A percentile compares a stretch with the other conserved stretches of the same genome.
Conservation (phyloP, 306 rosid species). For the Ormosia semicastrata region DNA sequence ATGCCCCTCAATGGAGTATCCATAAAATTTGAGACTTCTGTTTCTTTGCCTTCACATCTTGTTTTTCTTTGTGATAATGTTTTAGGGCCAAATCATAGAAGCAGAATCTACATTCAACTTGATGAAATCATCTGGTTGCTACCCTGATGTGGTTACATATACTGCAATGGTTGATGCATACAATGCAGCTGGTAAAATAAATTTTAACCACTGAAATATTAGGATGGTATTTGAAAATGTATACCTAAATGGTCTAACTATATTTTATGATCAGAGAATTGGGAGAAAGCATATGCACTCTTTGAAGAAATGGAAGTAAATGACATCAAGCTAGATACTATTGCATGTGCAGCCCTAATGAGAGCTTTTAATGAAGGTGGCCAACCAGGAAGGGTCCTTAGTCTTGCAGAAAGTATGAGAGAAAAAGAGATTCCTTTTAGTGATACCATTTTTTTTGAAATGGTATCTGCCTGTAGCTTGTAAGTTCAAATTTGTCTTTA, state of each 20-base stretch:
- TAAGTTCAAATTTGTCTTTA: constrained; percentile 39
- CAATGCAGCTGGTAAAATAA: constrained; percentile 59
- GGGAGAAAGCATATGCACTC: constrained; percentile 74
- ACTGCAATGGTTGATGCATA: constrained; percentile 87
- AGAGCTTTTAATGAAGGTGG: constrained; percentile 87
- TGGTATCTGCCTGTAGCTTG: constrained; percentile 94
- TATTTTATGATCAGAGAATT: constrained; percentile 55
- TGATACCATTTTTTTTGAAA: constrained; percentile 78
- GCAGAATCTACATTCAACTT: constrained; percentile 74
- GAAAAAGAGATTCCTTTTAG: constrained; percentile 70
- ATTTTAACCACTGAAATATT: constrained; percentile 16
- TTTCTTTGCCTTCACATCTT: constrained; percentile 4
- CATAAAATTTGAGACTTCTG: constrained; percentile 14
- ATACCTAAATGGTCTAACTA: constrained; percentile 10
- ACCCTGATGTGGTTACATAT: constrained; percentile 74
- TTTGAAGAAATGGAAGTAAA: constrained; percentile 77
- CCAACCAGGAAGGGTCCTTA: constrained; percentile 71
- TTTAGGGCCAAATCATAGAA: constrained; percentile 66
- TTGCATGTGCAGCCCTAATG: constrained; percentile 86
- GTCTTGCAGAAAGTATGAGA: constrained; percentile 73
- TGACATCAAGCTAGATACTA: constrained; percentile 62
- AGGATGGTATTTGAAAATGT: constrained; percentile 9
- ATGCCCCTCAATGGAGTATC: constrained; percentile 18
- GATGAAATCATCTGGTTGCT: constrained; percentile 65
- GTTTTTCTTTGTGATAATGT: constrained; percentile 19